These are phyloP conservation scores for Suillus decipiens DNA, from an alignment of 768 basidiomycete species.

Conservation along the genomic window DNA sequence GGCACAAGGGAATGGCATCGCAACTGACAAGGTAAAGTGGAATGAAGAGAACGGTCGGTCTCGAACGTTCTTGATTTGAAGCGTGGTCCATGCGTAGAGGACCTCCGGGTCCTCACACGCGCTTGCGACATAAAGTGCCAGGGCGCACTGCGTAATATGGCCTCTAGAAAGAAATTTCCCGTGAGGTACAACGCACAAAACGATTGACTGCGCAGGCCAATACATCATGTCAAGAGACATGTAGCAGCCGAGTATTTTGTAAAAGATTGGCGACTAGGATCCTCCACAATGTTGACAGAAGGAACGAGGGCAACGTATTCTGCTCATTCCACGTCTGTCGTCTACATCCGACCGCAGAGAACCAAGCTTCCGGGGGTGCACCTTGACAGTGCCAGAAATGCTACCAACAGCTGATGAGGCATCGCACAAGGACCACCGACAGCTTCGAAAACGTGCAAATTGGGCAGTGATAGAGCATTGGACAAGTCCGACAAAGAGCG, in stretches of 20 bases:
- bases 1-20: too few species aligned
- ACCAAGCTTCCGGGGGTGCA: background rate
- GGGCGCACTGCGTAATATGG: conserved; percentile 30
- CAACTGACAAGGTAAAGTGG: too few species aligned
- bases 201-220: background rate
- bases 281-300: conserved; percentile 6
- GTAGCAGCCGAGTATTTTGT: background rate
- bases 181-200: background rate
- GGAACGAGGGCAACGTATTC: conserved; percentile 20
- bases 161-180: conserved; percentile 15
- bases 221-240: background rate
- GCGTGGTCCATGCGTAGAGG: too few species aligned
- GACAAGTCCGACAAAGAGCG: background rate
- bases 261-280: background rate
- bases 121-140: conserved; percentile 32
- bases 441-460: background rate
- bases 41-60: too few species aligned
- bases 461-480: background rate
- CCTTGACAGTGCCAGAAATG: conserved; percentile 12
- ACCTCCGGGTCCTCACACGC: too few species aligned
- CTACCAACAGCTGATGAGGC: conserved; percentile 12
- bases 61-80: too few species aligned
- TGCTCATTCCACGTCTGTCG: conserved; percentile 17
- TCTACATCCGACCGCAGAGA: conserved; percentile 11
- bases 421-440: too few species aligned